Conservation (phyloP, 495 filamentous ascomycete species). For the Corynascus novoguineensis region DNA sequence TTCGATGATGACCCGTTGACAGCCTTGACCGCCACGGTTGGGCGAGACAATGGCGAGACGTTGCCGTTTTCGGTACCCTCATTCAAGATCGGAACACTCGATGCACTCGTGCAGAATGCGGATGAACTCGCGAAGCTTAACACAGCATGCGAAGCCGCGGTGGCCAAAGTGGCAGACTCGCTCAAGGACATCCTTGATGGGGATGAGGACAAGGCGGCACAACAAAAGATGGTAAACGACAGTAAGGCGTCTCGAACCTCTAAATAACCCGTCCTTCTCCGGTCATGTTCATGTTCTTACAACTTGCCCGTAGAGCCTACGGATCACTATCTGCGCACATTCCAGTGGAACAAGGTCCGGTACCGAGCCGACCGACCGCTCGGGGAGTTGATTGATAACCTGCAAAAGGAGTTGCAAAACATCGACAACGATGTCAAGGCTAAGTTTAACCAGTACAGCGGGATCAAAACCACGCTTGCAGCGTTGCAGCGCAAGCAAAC, state of each 20-base stretch:
- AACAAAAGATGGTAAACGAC: conserved; percentile 93
- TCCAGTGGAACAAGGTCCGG: conserved; percentile 94
- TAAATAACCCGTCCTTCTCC: neutral
- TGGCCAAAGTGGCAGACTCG: conserved; percentile 82
- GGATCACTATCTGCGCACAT: conserved; percentile 83
- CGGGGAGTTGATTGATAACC: conserved; percentile 71
- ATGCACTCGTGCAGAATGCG: conserved; percentile 93
- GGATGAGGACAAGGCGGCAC: conserved; percentile 71
- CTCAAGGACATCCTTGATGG: conserved; percentile 72
- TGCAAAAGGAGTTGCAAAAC: conserved; percentile 82
- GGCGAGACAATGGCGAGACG: conserved; percentile 68
- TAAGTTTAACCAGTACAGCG: conserved; percentile 90
- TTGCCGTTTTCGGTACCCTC: conserved; percentile 77
- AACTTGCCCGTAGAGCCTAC: conserved; percentile 64
- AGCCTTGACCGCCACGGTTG: conserved; percentile 63
- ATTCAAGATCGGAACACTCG: conserved; percentile 96
- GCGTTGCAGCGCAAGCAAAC: conserved; percentile 81
- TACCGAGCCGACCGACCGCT: conserved; percentile 89
- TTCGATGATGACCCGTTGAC: conserved; percentile 71
- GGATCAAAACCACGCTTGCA: conserved; percentile 73
- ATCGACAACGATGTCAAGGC: conserved; percentile 91
- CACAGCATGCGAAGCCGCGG: conserved; percentile 69
- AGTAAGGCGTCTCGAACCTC: conserved; percentile 53
- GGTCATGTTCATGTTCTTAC: conserved; percentile 6
- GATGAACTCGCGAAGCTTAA: conserved; percentile 92